These are phyloP conservation scores for Vinca major DNA, from an alignment of 305 asterid genomes.

Conservation along the genomic window DNA sequence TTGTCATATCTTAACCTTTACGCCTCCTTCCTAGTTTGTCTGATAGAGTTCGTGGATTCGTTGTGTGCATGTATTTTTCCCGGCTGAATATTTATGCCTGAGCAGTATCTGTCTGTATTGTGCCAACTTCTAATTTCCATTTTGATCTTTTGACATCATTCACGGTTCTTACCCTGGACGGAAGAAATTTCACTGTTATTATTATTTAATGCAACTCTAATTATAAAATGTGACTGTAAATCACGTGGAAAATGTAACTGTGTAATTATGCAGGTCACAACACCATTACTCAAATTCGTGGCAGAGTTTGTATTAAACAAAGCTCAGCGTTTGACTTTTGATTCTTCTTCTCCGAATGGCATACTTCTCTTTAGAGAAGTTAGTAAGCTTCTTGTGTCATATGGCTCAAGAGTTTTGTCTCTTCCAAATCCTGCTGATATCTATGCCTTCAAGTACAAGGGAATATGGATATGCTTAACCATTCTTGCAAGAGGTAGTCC, in stretches of 20 bases:
- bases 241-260: slow-evolving; percentile 15
- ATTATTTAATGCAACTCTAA: too few relatives aligned
- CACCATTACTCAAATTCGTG: slow-evolving; percentile 86
- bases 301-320: slow-evolving; percentile 91
- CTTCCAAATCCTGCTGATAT: slow-evolving; percentile 72
- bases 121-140: background rate
- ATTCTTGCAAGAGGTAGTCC: slow-evolving; percentile 72
- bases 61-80: background rate
- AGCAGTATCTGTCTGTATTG: background rate
- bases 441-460: slow-evolving; percentile 90
- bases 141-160: background rate
- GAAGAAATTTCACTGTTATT: too few relatives aligned
- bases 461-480: slow-evolving; percentile 84
- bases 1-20: background rate
- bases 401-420: slow-evolving; percentile 75
- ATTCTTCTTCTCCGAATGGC: slow-evolving; percentile 92
- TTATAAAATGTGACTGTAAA: background rate
- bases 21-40: background rate
- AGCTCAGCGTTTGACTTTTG: slow-evolving; percentile 88
- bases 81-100: background rate
- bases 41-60: background rate
- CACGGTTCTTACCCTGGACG: background rate
- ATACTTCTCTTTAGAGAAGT: slow-evolving; percentile 96
- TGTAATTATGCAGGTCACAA: slow-evolving; percentile 63
- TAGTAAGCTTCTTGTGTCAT: slow-evolving; percentile 85